A percentile compares a stretch with the other conserved stretches of the same genome.
phyloP scores from a whole-genome alignment of 768 basidiomycete species.

The Rhizopogon vesiculosus region DNA sequence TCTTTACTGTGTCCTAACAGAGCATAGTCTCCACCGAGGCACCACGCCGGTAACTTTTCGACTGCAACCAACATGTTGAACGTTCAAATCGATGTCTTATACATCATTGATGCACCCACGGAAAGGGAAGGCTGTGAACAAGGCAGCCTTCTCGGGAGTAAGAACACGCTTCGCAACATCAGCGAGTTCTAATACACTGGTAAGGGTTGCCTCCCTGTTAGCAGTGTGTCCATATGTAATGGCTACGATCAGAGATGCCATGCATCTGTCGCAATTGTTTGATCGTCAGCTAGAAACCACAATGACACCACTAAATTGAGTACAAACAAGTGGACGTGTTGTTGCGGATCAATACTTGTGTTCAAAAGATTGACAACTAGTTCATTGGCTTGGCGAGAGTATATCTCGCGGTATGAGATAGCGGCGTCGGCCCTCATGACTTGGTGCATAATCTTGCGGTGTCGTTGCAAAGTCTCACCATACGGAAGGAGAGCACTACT shows the following conservation, averaged over 20 bases:
- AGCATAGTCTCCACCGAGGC: not conserved
- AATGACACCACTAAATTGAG: not conserved
- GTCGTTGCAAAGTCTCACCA: slow-evolving; percentile 13
- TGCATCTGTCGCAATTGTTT: slow-evolving; percentile 8
- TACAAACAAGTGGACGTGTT: slow-evolving; percentile 14
- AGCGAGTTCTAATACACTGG: slow-evolving; percentile 18
- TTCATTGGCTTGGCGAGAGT: not conserved
- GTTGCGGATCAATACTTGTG: slow-evolving; percentile 9
- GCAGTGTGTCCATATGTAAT: slow-evolving; percentile 17
- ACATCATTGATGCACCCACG: not conserved
- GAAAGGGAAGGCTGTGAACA: slow-evolving; percentile 4
- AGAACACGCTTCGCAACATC: slow-evolving; percentile 4
- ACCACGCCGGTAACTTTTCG: not conserved
- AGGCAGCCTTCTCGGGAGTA: not conserved
- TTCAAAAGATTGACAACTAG: slow-evolving; percentile 10
- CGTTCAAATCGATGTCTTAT: not conserved
- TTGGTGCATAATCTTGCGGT: slow-evolving; percentile 14
- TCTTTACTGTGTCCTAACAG: not conserved
- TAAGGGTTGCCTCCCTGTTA: slow-evolving; percentile 10
- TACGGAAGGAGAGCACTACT: slow-evolving; percentile 18
- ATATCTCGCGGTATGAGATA: slow-evolving; percentile 7
- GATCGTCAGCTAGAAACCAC: not conserved
- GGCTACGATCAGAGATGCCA: slow-evolving; percentile 25
- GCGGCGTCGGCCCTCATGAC: slow-evolving; percentile 9
- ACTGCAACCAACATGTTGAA: not conserved